Conservation (phyloP, 768 basidiomycete species). For the Serpula lacrymans region DNA sequence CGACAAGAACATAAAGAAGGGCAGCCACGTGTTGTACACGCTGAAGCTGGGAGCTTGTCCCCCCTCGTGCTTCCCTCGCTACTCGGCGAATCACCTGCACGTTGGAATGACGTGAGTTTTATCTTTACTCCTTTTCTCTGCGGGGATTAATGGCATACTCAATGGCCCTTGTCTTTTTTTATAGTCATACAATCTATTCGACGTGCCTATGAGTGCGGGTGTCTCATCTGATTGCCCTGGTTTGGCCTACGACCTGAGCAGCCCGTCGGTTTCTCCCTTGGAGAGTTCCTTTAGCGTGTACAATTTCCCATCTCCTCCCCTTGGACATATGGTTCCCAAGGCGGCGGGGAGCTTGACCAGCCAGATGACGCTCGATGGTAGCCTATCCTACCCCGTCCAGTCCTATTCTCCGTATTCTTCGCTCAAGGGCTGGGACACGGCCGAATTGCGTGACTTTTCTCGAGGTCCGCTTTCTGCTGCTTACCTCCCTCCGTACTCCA, state of each 20-base stretch:
- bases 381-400: conserved; percentile 6
- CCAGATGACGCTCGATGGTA: conserved; percentile 6
- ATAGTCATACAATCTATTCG: conserved; percentile 32
- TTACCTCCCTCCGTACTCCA: no score
- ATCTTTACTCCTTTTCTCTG: conserved; percentile 9
- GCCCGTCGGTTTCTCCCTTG: conserved; percentile 22
- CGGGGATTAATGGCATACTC: conserved; percentile 14
- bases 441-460: conserved; percentile 10
- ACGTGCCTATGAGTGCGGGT: conserved; percentile 16
- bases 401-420: conserved; percentile 15
- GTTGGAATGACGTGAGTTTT: conserved; percentile 32
- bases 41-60: no score
- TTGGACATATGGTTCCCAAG: conserved; percentile 5
- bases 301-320: conserved; percentile 9
- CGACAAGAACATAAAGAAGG: no score
- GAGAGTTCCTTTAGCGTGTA: conserved; percentile 21
- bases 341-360: conserved; percentile 11
- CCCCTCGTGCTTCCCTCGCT: conserved; percentile 11
- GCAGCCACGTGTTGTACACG: no score
- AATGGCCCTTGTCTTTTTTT: no score
- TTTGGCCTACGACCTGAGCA: conserved; percentile 22
- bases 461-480: no score
- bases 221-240: conserved; percentile 14
- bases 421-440: conserved; percentile 27
- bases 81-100: conserved; percentile 22